Percentiles rank a stretch among this genome's conserved stretches.
These are phyloP conservation scores for Alternaria dauci DNA, from an alignment of 2,329 filamentous ascomycete genomes.

Conservation along the genomic window DNA sequence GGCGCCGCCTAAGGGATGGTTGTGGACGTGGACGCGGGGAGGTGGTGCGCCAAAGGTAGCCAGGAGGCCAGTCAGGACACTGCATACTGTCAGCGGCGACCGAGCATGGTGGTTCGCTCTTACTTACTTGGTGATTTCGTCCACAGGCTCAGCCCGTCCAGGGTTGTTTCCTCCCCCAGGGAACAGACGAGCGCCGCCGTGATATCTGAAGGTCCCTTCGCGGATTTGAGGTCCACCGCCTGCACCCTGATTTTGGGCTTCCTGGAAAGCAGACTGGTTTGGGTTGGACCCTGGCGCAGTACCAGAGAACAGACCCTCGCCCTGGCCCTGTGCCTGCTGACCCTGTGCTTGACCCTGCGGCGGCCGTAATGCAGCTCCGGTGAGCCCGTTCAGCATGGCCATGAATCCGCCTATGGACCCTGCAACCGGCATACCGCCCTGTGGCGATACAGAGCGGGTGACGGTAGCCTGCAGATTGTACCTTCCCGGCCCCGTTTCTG, in stretches of 20 bases:
- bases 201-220: constrained; percentile 42
- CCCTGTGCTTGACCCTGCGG: constrained; percentile 25
- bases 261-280: constrained; percentile 26
- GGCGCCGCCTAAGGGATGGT: constrained; percentile 13
- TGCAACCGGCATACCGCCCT: constrained; percentile 30
- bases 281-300: constrained; percentile 9
- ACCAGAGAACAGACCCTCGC: constrained; percentile 25
- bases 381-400: constrained; percentile 57
- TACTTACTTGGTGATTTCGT: constrained; percentile 52
- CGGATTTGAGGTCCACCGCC: constrained; percentile 22
- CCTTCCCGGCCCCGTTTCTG: constrained; percentile 44
- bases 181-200: constrained; percentile 50
- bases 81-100: constrained; percentile 29
- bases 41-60: constrained; percentile 44
- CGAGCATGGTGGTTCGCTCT: constrained; percentile 50
- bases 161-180: constrained; percentile 62
- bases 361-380: constrained; percentile 43
- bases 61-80: constrained; percentile 45
- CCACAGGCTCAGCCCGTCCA: constrained; percentile 57
- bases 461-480: constrained; percentile 49
- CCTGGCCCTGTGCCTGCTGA: constrained; percentile 7
- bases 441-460: constrained; percentile 43
- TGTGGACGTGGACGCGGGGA: constrained; percentile 23
- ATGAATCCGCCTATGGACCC: constrained; percentile 53
- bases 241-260: constrained; percentile 22